These are phyloP conservation scores for Boletus sp. DNA, from an alignment of 1,284 basidiomycete genomes.

Conservation along the genomic window DNA sequence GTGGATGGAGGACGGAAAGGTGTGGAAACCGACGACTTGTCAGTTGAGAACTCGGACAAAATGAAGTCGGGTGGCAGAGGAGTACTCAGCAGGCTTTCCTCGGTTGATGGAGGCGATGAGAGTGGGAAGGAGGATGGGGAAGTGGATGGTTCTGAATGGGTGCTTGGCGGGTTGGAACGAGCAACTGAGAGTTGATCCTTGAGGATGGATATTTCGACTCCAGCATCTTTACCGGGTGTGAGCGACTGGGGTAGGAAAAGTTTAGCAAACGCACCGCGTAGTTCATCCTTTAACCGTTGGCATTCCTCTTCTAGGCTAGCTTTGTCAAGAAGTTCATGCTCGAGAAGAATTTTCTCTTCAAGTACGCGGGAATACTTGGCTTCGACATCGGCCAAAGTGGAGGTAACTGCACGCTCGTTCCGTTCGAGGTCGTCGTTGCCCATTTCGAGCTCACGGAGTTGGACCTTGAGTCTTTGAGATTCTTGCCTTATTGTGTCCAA, in stretches of 20 bases:
- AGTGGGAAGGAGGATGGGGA: conserved; percentile 24
- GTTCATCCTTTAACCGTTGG: conserved; percentile 89
- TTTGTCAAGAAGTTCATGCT: conserved; percentile 94
- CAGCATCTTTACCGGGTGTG: conserved; percentile 57
- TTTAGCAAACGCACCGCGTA: conserved; percentile 64
- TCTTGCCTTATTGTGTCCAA: conserved; percentile 82
- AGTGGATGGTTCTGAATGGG: conserved; percentile 22
- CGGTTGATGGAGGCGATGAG: conserved; percentile 26
- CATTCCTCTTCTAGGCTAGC: conserved; percentile 87
- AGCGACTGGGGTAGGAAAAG: conserved; percentile 16
- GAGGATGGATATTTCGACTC: conserved; percentile 79
- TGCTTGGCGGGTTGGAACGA: conserved; percentile 31
- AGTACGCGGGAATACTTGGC: conserved; percentile 85
- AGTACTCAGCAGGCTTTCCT: conserved; percentile 50
- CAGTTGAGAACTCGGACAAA: conserved; percentile 54
- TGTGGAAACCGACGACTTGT: conserved; percentile 31
- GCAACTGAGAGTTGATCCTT: conserved; percentile 64
- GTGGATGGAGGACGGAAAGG: conserved; percentile 36
- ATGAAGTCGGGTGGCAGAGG: conserved; percentile 58
- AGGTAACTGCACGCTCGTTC: conserved; percentile 87
- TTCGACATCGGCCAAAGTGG: conserved; percentile 89
- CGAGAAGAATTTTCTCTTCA: conserved; percentile 95
- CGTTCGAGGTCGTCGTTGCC: conserved; percentile 94
- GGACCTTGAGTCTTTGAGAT: conserved; percentile 73
- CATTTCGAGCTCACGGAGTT: conserved; percentile 88